Evolutionary conservation across 768 basidiomycete genomes (phyloP).

Genomic region (Tubosaeta brunneosetosa): DNA sequence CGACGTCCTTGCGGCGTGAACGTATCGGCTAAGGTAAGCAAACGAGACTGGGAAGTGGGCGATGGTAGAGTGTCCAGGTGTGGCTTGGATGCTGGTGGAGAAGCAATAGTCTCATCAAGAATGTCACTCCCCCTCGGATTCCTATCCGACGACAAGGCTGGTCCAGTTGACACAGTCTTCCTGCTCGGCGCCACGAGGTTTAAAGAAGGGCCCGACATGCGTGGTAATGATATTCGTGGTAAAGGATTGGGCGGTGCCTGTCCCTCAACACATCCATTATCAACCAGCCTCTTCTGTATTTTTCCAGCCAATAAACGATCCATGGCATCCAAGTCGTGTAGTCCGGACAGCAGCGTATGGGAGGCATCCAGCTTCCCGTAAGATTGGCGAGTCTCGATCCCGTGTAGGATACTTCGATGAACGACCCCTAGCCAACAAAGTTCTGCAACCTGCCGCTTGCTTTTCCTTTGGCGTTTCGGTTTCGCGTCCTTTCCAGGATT

Average conservation of each 20-base stretch:
- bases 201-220: slow-evolving; percentile 21
- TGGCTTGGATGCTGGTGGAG: background rate
- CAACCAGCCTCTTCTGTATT: slow-evolving; percentile 30
- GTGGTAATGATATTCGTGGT: slow-evolving; percentile 20
- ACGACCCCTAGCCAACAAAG: slow-evolving; percentile 35
- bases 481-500: slow-evolving; percentile 12
- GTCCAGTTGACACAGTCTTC: slow-evolving; percentile 1
- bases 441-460: slow-evolving; percentile 30
- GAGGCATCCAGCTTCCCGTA: slow-evolving; percentile 1
- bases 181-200: slow-evolving; percentile 11
- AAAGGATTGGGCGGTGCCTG: slow-evolving; percentile 15
- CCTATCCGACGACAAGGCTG: background rate
- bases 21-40: background rate
- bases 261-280: slow-evolving; percentile 30
- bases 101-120: background rate
- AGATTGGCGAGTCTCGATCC: slow-evolving; percentile 17
- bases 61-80: slow-evolving; percentile 1
- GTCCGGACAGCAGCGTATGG: background rate
- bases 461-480: slow-evolving; percentile 32
- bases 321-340: slow-evolving; percentile 21
- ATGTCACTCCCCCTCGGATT: background rate
- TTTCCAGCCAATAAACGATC: slow-evolving; percentile 31
- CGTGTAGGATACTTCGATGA: slow-evolving; percentile 32
- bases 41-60: slow-evolving; percentile 3
- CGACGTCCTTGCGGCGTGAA: slow-evolving; percentile 12